Conservation (phyloP, 345 rosid genomes). For the Eucalyptus sp. region DNA sequence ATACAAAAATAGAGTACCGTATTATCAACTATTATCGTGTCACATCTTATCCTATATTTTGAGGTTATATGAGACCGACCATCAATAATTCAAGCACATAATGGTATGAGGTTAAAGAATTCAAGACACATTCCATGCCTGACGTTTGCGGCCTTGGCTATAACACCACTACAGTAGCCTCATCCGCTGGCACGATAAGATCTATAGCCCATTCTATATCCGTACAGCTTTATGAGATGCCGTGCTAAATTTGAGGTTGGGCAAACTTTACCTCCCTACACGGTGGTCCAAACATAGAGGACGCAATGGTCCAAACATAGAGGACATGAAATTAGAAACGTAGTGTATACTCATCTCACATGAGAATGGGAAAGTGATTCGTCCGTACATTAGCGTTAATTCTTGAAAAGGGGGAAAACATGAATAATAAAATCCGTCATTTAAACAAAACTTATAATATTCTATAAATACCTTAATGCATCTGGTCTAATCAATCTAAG, state of each 20-base stretch:
- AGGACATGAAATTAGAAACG: background rate
- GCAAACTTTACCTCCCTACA: background rate
- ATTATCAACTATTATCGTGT: too few species aligned
- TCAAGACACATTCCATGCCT: background rate
- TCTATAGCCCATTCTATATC: background rate
- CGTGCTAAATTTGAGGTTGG: background rate
- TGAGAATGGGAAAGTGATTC: background rate
- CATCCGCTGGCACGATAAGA: accelerated
- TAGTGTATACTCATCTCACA: background rate
- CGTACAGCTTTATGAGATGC: accelerated
- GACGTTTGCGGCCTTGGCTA: background rate
- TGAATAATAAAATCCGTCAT: background rate
- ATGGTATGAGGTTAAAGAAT: background rate
- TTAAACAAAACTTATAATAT: background rate
- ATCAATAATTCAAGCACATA: background rate
- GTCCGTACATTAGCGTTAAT: background rate
- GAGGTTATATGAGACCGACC: background rate
- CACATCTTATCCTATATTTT: accelerated
- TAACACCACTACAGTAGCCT: background rate
- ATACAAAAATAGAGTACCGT: too few species aligned
- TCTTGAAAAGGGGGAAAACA: background rate
- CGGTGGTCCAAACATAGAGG: background rate
- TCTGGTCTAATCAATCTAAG: background rate
- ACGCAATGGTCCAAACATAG: background rate
- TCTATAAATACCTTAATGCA: background rate